Percentiles rank a stretch among this genome's conserved stretches.
Conservation (phyloP, 495 filamentous ascomycete species). For the Aspergillus biplanus region DNA sequence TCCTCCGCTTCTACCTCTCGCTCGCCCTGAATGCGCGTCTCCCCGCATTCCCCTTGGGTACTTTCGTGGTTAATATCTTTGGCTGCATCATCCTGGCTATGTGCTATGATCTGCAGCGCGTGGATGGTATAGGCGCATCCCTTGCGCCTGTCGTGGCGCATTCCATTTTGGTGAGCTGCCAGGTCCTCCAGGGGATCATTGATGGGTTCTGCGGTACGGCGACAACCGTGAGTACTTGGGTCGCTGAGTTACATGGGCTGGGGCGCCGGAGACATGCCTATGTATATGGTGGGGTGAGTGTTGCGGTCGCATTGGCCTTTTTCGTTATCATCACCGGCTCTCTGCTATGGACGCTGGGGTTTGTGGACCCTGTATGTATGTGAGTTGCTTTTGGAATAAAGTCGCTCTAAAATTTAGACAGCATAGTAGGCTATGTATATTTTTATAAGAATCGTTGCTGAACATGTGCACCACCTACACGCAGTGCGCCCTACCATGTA, state of each 20-base stretch:
- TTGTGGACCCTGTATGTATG: slow-evolving; percentile 52
- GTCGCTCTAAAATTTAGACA: too few relatives aligned
- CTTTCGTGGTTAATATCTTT: slow-evolving; percentile 80
- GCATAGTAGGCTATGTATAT: too few relatives aligned
- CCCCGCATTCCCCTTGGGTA: slow-evolving; percentile 82
- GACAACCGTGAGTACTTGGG: slow-evolving; percentile 95
- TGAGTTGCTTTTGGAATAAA: slow-evolving; percentile 12
- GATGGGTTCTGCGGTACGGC: slow-evolving; percentile 92
- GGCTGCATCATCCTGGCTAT: slow-evolving; percentile 70
- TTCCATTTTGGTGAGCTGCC: slow-evolving; percentile 60
- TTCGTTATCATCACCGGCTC: slow-evolving; percentile 80
- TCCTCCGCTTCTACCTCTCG: slow-evolving; percentile 62
- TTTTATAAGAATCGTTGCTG: too few relatives aligned
- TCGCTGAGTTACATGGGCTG: slow-evolving; percentile 74
- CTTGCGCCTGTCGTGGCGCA: slow-evolving; percentile 18
- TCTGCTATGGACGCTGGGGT: slow-evolving; percentile 74
- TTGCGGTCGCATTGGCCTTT: slow-evolving; percentile 64
- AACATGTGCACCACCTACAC: too few relatives aligned
- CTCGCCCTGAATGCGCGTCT: slow-evolving; percentile 27
- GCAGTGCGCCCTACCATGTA: too few relatives aligned
- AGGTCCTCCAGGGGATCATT: slow-evolving; percentile 79
- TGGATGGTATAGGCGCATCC: slow-evolving; percentile 32
- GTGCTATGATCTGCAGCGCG: slow-evolving; percentile 74
- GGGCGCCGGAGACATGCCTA: slow-evolving; percentile 66
- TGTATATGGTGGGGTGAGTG: slow-evolving; percentile 71